phyloP scores from a whole-genome alignment of 768 basidiomycete species.

The Boletus insuetus region DNA sequence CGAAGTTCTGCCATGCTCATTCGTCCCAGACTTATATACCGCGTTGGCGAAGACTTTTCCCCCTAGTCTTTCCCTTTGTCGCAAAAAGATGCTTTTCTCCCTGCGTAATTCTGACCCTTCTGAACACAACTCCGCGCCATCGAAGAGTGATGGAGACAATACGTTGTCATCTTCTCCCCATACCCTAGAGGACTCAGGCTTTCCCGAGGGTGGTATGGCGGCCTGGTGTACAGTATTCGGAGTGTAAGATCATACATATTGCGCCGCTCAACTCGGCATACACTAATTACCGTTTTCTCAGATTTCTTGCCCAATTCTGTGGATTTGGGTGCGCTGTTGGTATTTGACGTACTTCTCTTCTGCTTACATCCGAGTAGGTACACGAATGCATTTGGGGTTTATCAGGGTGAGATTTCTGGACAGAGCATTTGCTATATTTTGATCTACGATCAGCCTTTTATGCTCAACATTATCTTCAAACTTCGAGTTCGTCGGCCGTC shows the following conservation, averaged over 20 bases:
- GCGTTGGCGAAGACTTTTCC: not conserved
- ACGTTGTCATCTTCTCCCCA: not conserved
- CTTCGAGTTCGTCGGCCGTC: slow-evolving; percentile 22
- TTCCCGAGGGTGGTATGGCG: slow-evolving; percentile 17
- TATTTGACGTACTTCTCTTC: not conserved
- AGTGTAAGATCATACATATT: slow-evolving; percentile 18
- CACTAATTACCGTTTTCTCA: not conserved
- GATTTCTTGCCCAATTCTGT: slow-evolving; percentile 27
- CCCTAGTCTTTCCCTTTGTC: not conserved
- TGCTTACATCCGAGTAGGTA: slow-evolving; percentile 11
- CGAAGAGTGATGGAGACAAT: not conserved
- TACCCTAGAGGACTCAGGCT: not conserved
- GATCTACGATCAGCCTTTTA: slow-evolving; percentile 20
- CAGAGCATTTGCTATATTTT: not conserved
- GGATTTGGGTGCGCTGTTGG: slow-evolving; percentile 20
- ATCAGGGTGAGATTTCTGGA: slow-evolving; percentile 18
- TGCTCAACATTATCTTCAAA: slow-evolving; percentile 16
- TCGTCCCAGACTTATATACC: not conserved
- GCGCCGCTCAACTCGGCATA: not conserved
- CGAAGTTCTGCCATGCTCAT: not conserved
- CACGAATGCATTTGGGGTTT: slow-evolving; percentile 24
- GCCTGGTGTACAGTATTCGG: slow-evolving; percentile 29
- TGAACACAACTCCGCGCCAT: not conserved
- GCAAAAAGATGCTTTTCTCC: slow-evolving; percentile 1
- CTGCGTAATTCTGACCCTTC: not conserved